Percentiles rank a stretch among this genome's conserved stretches.
Evolutionary conservation across 768 basidiomycete species (phyloP).

Genomic region (Lactarius quietus): DNA sequence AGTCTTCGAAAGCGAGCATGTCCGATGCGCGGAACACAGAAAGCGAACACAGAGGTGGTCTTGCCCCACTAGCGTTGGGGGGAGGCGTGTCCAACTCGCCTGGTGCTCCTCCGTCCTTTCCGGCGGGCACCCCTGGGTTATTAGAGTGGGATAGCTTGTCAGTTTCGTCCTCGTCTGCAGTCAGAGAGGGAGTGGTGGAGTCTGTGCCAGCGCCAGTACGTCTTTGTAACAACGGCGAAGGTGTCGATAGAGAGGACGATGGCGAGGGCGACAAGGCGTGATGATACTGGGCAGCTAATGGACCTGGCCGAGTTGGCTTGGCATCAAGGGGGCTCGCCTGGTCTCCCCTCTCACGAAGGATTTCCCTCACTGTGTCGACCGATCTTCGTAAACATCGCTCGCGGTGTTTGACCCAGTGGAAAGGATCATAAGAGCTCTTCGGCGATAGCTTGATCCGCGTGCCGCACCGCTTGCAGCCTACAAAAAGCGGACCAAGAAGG

Average conservation of each 20-base stretch:
- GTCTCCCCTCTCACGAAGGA: constrained; percentile 17
- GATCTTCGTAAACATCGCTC: constrained; percentile 26
- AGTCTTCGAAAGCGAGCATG: constrained; percentile 26
- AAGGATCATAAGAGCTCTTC: constrained; percentile 25
- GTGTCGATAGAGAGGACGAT: neutral
- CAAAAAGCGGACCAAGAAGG: constrained; percentile 23
- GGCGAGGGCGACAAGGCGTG: constrained; percentile 5
- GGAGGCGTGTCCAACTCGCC: neutral
- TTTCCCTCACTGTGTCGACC: constrained; percentile 16
- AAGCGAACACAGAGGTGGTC: constrained; percentile 15
- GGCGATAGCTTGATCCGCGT: constrained; percentile 26
- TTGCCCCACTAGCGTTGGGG: neutral
- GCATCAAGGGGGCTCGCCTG: neutral
- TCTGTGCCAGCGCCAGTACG: neutral
- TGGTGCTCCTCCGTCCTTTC: neutral
- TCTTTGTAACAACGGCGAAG: constrained; percentile 11
- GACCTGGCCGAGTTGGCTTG: neutral
- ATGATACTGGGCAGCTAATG: neutral
- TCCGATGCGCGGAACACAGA: constrained; percentile 23
- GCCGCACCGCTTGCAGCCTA: constrained; percentile 25
- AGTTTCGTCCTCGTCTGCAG: constrained; percentile 22
- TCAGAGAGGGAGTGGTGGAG: constrained; percentile 18
- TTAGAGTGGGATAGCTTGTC: constrained; percentile 8
- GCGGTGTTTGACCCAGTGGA: constrained; percentile 27
- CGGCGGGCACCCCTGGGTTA: neutral